Conservation (phyloP, 176 grass and related monocot species). For the Aegilops tauschii region DNA sequence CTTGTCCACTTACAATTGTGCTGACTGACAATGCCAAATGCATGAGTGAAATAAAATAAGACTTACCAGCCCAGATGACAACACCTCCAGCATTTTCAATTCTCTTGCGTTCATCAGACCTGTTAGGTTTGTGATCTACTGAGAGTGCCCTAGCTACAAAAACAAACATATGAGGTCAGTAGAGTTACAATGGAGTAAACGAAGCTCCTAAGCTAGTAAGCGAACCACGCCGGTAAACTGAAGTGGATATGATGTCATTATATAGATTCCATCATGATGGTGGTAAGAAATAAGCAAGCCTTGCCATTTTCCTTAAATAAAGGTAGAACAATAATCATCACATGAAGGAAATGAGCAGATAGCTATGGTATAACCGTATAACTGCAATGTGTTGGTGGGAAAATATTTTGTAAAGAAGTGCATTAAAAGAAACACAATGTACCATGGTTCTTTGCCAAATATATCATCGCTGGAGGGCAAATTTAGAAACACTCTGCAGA, state of each 20-base stretch:
- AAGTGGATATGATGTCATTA: not conserved
- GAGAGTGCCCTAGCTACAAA: conserved; percentile 84
- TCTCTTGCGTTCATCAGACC: conserved; percentile 73
- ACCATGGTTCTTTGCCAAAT: conserved; percentile 2
- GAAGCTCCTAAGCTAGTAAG: conserved; percentile 17
- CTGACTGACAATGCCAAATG: not conserved
- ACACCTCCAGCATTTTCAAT: conserved; percentile 89
- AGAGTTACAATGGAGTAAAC: not conserved
- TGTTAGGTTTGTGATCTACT: conserved; percentile 96
- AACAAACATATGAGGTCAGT: conserved; percentile 17
- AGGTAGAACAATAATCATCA: not conserved
- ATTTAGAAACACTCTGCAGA: conserved; percentile 14
- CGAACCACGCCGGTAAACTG: not conserved
- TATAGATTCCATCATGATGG: not conserved
- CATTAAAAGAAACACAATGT: not conserved
- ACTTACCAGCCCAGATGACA: conserved; percentile 91
- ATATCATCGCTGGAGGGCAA: not conserved
- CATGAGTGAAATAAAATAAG: conserved; percentile 31
- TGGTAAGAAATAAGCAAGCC: not conserved
- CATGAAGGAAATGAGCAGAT: not conserved
- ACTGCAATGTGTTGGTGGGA: not conserved
- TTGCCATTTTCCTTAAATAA: not conserved
- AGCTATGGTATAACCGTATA: not conserved
- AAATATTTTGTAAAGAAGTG: not conserved
- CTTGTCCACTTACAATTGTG: conserved; percentile 3